Base-by-base conservation (phyloP, 345 rosid species). In the Bretschneidera sinensis region DNA sequence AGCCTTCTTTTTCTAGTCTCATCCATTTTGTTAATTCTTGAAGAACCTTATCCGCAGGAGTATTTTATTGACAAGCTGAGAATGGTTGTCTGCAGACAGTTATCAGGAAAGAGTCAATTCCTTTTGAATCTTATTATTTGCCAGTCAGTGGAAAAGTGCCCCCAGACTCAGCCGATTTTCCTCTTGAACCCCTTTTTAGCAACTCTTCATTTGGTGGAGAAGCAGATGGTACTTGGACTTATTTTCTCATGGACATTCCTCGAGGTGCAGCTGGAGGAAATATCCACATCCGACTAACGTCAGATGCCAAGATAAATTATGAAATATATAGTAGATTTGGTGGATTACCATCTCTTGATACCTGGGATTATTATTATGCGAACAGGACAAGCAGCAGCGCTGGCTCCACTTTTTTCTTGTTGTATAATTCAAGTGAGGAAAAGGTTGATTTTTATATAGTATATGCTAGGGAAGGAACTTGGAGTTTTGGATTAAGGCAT, bases 221-320 rank as follows among this genome's bases (percentile, higher is more conserved):
- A 52, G 28, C 54, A 20, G 73, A 77, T 51, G 73, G 74, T 77
- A 64, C 71, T 48, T 87, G 96, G 99, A 90, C 95, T 49, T 90
- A 87, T 69, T 87, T 90, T 77, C 61, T 83, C 45, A 60, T 86
- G 74, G 79, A 86, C 71, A 58, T 94, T 55, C 99, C 97, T 67
- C 80, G 22, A 9, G 97, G 99, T 59, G 96, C 95, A 60, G 90
- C 92, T 72, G 99, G 99, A 73, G 94, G 92, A 70, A 89, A 86
- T 63, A 78, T 94, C 54, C 99, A 90, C 50, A 71, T 88, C 58
- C 85, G 74, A n/a, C n/a, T n/a, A n/a, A n/a, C n/a, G n/a, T n/a
- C n/a, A n/a, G 83, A 78, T 57, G 50, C 76, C 43, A 71, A 66
- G 62, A 79, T 81, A 59, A 75, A 77, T 48, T 80, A 80, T 65